Conservation (phyloP, 352 stramenopile genomes). For the Pythium aquatile region DNA sequence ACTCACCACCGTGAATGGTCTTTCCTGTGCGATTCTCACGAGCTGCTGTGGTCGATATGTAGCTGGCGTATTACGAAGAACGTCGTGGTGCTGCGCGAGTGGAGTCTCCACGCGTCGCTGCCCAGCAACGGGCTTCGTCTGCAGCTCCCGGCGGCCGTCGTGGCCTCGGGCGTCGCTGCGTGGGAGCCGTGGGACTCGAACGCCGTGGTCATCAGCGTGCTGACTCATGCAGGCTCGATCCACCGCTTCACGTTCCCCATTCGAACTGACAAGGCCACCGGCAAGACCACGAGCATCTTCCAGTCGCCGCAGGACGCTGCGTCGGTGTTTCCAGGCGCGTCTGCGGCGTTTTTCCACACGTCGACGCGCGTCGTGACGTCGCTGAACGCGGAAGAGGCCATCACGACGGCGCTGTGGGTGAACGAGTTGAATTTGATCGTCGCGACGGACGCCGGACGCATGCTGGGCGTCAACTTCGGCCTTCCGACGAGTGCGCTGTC, state of each 20-base stretch:
- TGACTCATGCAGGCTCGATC: conserved; percentile 67
- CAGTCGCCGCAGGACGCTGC: conserved; percentile 30
- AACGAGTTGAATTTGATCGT: conserved; percentile 80
- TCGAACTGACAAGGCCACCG: conserved; percentile 7
- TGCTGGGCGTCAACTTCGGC: conserved; percentile 73
- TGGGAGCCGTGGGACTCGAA: conserved; percentile 65
- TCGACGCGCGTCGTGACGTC: conserved; percentile 47
- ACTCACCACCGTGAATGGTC: not conserved
- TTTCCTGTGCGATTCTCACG: not conserved
- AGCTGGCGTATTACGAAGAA: conserved; percentile 77
- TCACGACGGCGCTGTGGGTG: conserved; percentile 65
- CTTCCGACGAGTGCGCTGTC: conserved; percentile 32
- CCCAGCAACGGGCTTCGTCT: conserved; percentile 53
- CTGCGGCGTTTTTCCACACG: conserved; percentile 26
- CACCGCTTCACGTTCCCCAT: conserved; percentile 66
- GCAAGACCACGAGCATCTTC: conserved; percentile 49
- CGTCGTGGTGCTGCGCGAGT: conserved; percentile 69
- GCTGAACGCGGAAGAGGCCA: conserved; percentile 51
- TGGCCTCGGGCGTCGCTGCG: conserved; percentile 52
- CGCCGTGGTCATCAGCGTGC: conserved; percentile 54
- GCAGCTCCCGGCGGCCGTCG: conserved; percentile 56
- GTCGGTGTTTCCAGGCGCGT: conserved; percentile 40
- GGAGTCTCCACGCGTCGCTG: conserved; percentile 63
- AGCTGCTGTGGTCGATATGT: conserved; percentile 1
- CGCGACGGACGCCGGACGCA: conserved; percentile 52